Evolutionary conservation across 306 rosid genomes (phyloP), one percentile per base, ranked within the genome.

Genomic region (Elaeagnus macrophylla): DNA sequence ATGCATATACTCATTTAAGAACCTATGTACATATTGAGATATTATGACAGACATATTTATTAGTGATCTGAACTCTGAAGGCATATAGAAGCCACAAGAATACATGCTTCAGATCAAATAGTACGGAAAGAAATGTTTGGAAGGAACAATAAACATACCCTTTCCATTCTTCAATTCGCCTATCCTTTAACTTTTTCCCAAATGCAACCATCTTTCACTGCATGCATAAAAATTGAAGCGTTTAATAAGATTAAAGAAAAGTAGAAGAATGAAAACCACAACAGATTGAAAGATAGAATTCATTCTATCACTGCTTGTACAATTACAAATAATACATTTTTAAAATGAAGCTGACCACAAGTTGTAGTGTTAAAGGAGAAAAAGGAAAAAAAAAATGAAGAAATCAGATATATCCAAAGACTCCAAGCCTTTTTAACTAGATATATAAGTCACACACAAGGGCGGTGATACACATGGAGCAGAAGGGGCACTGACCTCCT

Each of bases 111-210:
- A 39, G 39, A 39, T 17, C 16, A 39, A 47, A 13, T 20, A 7
- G 50, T 47, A 42, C 36, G 37, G 5, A 41, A 13, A 56, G 35
- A 13, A 6, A 52, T 35, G 57, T 3, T 7, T 17, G 14, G 13
- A 43, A 40, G 39, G 15, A 56, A 51, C 46, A 17, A 54, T 7
- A 36, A 40, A 51, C 86, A 56, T 83, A 93, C 99, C 90, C 86
- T 70, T 69, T 79, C 99, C 99, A 93, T 88, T 88, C 99, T 77
- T 69, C 68, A 48, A 82, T 70, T 62, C 79, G 96, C 57, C 99
- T 75, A 50, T 82, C 90, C 83, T 93, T 93, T 65, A 93, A 77
- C 90, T 84, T 88, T 65, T 93, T 93, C 79, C 99, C 99, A 41
- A 93, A 93, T 66, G 88, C 88, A 77, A 93, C 99, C 99, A 93